A percentile compares a stretch with the other conserved stretches of the same genome.
Evolutionary conservation across 2,329 filamentous ascomycete genomes (phyloP).

Genomic region (Grosmannia clavigera): DNA sequence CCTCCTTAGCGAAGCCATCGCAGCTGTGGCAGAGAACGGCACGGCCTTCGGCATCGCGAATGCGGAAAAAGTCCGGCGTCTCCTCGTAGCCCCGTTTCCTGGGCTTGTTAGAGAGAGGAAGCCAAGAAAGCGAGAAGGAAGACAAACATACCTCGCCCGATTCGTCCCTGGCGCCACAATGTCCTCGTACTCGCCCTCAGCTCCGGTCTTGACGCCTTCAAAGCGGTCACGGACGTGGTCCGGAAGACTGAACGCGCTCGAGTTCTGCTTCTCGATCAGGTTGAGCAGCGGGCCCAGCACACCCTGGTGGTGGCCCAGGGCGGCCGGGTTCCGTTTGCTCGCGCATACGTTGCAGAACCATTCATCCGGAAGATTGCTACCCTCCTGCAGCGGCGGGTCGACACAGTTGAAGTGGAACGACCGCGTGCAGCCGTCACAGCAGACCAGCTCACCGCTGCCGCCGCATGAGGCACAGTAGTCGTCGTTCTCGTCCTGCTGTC

Average conservation of each 20-base stretch:
- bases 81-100: slow-evolving; percentile 44
- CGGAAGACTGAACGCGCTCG: slow-evolving; percentile 62
- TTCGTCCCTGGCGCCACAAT: slow-evolving; percentile 24
- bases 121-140: background rate
- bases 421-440: slow-evolving; percentile 83
- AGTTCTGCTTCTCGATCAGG: slow-evolving; percentile 54
- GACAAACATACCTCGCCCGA: slow-evolving; percentile 2
- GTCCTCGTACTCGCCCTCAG: slow-evolving; percentile 73
- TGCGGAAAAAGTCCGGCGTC: slow-evolving; percentile 52
- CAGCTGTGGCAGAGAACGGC: slow-evolving; percentile 69
- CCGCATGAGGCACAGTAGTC: slow-evolving; percentile 83
- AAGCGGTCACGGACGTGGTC: slow-evolving; percentile 61
- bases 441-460: slow-evolving; percentile 73
- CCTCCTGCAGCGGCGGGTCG: slow-evolving; percentile 61
- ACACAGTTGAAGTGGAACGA: slow-evolving; percentile 87
- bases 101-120: background rate
- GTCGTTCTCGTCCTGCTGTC: slow-evolving; percentile 58
- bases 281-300: slow-evolving; percentile 52
- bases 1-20: slow-evolving; percentile 47
- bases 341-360: slow-evolving; percentile 77
- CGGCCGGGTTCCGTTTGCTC: slow-evolving; percentile 34
- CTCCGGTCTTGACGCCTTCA: slow-evolving; percentile 63
- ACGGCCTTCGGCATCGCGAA: slow-evolving; percentile 60
- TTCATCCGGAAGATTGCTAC: slow-evolving; percentile 52
- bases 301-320: slow-evolving; percentile 34